Percentiles rank a stretch among this genome's conserved stretches.
Conservation (phyloP, 2,329 filamentous ascomycete genomes). For the Corniculantispora saksenae region DNA sequence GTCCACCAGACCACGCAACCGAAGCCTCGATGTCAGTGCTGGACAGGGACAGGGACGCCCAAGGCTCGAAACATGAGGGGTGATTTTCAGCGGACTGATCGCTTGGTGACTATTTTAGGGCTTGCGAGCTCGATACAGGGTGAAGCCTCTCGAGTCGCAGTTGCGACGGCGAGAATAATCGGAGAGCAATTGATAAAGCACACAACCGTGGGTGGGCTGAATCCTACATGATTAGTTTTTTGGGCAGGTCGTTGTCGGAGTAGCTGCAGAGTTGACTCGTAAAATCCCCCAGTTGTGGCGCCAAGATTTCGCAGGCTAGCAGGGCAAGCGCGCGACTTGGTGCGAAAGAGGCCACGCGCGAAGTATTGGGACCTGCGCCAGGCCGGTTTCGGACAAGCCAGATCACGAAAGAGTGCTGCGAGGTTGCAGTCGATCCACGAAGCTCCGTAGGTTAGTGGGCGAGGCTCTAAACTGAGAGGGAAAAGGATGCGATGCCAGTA, state of each 20-base stretch:
- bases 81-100: background rate
- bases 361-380: background rate
- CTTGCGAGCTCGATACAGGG: background rate
- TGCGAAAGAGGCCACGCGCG: background rate
- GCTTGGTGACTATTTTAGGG: background rate
- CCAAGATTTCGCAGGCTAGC: background rate
- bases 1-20: background rate
- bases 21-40: background rate
- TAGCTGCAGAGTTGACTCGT: background rate
- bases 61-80: background rate
- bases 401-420: background rate
- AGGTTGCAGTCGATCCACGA: background rate
- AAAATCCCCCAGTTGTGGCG: background rate
- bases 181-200: background rate
- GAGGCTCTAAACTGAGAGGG: background rate
- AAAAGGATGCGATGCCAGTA: background rate
- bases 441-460: background rate
- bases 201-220: background rate
- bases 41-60: background rate
- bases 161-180: background rate
- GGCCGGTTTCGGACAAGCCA: background rate
- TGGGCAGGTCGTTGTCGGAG: background rate
- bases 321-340: background rate
- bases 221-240: background rate
- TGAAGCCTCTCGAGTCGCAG: background rate